Base-by-base conservation (phyloP, 306 rosid species). In the Astragalus membranaceus region DNA sequence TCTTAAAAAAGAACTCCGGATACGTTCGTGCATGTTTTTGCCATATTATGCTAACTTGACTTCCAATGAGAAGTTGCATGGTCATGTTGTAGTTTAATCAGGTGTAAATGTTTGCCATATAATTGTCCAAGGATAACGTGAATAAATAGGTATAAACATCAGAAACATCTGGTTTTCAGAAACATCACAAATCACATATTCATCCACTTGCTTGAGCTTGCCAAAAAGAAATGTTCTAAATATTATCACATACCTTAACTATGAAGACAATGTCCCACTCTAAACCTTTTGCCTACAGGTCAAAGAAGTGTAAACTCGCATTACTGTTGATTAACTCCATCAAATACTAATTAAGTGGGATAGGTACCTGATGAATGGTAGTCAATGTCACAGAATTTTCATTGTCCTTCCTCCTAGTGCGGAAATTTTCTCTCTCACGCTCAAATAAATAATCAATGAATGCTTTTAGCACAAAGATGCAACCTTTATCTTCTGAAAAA, bases 181-280 rank as follows among this genome's bases (percentile, higher is more conserved):
- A 65, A 48, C 76, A 78, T 41, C 8, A 51, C 15, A 64, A 64
- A 74, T 51, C 64, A 68, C 15, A 41, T 13, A 46, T 60, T 29
- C 51, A 56, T 47, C 51, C 7, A 73, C 61, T 72, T 67, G 36
- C 8, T 59, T 64, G 50, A 49, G 55, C 53, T 70, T 32, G 55
- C 33, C 50, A 14, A 55, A 75, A 43, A 33, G 15, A 33, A 80
- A 57, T 14, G 43, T 63, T 35, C 69, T 30, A 48, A 46, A 60
- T 46, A 64, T 50, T 41, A 7, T 43, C 59, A 76, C 79, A 50
- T 84, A 93, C 98, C 98, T 93, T 93, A 73, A 93, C 78, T 76
- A 93, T 83, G 89, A 93, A 93, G 80, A 93, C 98, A 73, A 84
- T 78, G 68, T 93, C 97, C 98, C 98, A 93, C 78, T 93, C 98